Conservation (phyloP, 148 eudicot species). For the Beta vulgaris region DNA sequence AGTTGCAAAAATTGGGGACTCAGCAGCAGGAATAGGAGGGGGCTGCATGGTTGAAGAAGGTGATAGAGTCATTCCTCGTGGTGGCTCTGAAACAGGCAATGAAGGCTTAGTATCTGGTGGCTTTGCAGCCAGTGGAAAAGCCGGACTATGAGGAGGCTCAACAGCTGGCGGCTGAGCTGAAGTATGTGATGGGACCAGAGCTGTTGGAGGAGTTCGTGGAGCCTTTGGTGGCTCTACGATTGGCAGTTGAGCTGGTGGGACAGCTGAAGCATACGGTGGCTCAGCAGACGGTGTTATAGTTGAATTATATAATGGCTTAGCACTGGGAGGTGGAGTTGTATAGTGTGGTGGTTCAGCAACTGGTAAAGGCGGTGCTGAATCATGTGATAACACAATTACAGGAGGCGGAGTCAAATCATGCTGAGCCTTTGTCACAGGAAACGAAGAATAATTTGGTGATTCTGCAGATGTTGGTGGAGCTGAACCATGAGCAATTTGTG, state of each 20-base stretch:
- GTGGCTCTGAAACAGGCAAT: not conserved
- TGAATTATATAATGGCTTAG: not conserved
- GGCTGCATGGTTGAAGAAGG: constrained; percentile 9
- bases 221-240: constrained; percentile 9
- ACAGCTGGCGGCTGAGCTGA: constrained; percentile 11
- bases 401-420: constrained; percentile 15
- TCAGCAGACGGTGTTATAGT: constrained; percentile 18
- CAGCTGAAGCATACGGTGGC: constrained; percentile 17
- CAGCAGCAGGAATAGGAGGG: constrained; percentile 14
- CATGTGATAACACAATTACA: not conserved
- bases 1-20: not conserved
- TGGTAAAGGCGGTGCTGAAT: constrained; percentile 9
- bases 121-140: constrained; percentile 28
- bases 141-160: constrained; percentile 18
- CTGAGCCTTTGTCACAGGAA: constrained; percentile 7
- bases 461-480: constrained; percentile 8
- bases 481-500: constrained; percentile 12
- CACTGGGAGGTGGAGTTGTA: constrained; percentile 2
- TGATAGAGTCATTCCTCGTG: constrained; percentile 10
- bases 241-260: constrained; percentile 16
- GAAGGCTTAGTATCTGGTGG: constrained; percentile 7
- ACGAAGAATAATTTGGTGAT: constrained; percentile 13
- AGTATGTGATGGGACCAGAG: constrained; percentile 13
- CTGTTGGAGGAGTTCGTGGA: not conserved
- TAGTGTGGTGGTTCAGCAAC: constrained; percentile 2